phyloP scores from a whole-genome alignment of 1,284 basidiomycete species.

The Ceratobasidium sp. region DNA sequence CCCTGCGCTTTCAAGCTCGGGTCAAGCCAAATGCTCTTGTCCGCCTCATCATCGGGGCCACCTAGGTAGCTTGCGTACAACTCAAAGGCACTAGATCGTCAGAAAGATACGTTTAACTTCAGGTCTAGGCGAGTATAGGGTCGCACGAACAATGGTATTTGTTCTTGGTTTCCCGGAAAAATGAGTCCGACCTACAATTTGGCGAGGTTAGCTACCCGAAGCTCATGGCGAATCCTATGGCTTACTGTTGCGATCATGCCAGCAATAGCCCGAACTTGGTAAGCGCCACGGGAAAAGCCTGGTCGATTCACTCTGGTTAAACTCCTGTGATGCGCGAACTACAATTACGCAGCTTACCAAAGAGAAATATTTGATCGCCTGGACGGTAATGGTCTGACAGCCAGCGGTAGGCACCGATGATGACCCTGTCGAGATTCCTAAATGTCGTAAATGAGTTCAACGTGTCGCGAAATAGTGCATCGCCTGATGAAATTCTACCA shows the following conservation, averaged over 20 bases:
- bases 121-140: not conserved
- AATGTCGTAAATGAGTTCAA: no score
- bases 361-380: conserved; percentile 44
- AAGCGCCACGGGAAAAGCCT: conserved; percentile 64
- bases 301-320: not conserved
- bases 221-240: no score
- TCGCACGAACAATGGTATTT: conserved; percentile 55
- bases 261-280: conserved; percentile 59
- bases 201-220: no score
- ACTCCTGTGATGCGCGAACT: no score
- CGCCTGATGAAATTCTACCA: conserved; percentile 10
- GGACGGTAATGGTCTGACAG: conserved; percentile 42
- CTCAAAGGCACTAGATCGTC: not conserved
- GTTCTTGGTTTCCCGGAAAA: conserved; percentile 54
- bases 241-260: conserved; percentile 59
- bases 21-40: not conserved
- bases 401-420: conserved; percentile 45
- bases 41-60: not conserved
- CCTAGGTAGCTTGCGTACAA: not conserved
- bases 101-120: not conserved
- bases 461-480: no score
- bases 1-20: not conserved
- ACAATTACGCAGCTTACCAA: conserved; percentile 25
- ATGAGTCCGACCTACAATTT: conserved; percentile 54
- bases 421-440: conserved; percentile 46